phyloP scores from a whole-genome alignment of 2,329 filamentous ascomycete species.

The Alternaria arborescens region DNA sequence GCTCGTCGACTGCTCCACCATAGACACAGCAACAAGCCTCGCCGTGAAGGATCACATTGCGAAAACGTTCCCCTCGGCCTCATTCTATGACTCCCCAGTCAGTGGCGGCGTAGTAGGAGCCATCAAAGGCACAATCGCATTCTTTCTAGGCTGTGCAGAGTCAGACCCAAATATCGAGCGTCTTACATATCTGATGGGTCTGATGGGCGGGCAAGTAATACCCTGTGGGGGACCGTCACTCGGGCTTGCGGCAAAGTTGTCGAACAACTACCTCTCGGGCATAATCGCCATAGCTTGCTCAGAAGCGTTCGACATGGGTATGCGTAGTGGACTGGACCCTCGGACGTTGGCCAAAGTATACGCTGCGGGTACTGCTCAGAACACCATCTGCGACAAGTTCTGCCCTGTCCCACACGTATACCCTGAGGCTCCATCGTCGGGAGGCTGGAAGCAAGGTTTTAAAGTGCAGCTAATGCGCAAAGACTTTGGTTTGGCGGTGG shows the following conservation, averaged over 20 bases:
- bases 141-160: slow-evolving; percentile 63
- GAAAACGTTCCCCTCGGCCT: slow-evolving; percentile 51
- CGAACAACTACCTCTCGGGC: slow-evolving; percentile 68
- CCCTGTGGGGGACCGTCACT: slow-evolving; percentile 65
- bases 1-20: slow-evolving; percentile 65
- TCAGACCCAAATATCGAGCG: slow-evolving; percentile 55
- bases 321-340: slow-evolving; percentile 65
- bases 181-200: slow-evolving; percentile 56
- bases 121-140: slow-evolving; percentile 61
- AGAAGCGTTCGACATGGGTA: slow-evolving; percentile 69
- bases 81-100: slow-evolving; percentile 64
- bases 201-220: slow-evolving; percentile 65
- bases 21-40: slow-evolving; percentile 62
- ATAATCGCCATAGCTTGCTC: slow-evolving; percentile 66
- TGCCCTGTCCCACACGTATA: slow-evolving; percentile 62
- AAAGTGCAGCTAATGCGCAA: slow-evolving; percentile 68
- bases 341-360: slow-evolving; percentile 62
- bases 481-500: slow-evolving; percentile 64
- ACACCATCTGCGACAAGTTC: slow-evolving; percentile 61
- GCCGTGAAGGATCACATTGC: slow-evolving; percentile 54
- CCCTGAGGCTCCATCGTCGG: slow-evolving; percentile 58
- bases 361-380: slow-evolving; percentile 62
- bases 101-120: slow-evolving; percentile 64
- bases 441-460: slow-evolving; percentile 64
- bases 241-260: slow-evolving; percentile 67